These are phyloP conservation scores for Mycena amicta DNA, from an alignment of 768 basidiomycete species.

Conservation along the genomic window DNA sequence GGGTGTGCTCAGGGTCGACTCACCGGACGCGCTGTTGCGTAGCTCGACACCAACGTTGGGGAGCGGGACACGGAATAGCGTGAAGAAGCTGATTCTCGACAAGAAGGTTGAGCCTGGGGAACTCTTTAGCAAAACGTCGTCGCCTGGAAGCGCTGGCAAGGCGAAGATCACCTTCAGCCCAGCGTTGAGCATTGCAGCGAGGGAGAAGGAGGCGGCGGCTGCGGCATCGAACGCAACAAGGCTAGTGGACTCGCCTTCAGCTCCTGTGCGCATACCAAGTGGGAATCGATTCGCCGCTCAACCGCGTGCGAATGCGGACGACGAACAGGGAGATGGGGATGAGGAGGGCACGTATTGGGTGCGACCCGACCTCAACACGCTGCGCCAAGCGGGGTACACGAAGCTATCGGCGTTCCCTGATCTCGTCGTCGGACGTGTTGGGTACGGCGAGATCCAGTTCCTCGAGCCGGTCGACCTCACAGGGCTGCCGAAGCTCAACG, in stretches of 20 bases:
- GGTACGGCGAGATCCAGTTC: conserved; percentile 88
- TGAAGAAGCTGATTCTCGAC: conserved; percentile 90
- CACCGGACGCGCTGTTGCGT: conserved; percentile 64
- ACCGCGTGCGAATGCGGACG: too few species aligned
- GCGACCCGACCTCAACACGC: conserved; percentile 72
- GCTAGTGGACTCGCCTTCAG: conserved; percentile 38
- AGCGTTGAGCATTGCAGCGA: conserved; percentile 70
- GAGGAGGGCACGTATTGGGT: conserved; percentile 89
- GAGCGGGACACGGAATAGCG: conserved; percentile 73
- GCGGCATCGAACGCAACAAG: conserved; percentile 31
- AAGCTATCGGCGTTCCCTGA: conserved; percentile 73
- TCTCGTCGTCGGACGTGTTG: conserved; percentile 87
- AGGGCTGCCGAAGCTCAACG: conserved; percentile 73
- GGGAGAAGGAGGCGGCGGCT: conserved; percentile 65
- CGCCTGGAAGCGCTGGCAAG: conserved; percentile 38
- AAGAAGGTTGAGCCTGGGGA: conserved; percentile 80
- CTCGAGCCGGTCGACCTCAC: conserved; percentile 85
- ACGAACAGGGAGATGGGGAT: conserved; percentile 20
- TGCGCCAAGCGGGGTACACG: conserved; percentile 72
- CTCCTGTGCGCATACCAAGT: conserved; percentile 32
- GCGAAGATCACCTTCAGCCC: conserved; percentile 75
- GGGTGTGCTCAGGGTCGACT: conserved; percentile 53
- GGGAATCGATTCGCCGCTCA: conserved; percentile 41
- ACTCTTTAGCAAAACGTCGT: conserved; percentile 56
- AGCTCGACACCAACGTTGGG: conserved; percentile 68